These are phyloP conservation scores for Arabidopsis arenosa DNA, from an alignment of 345 rosid genomes.

Conservation along the genomic window DNA sequence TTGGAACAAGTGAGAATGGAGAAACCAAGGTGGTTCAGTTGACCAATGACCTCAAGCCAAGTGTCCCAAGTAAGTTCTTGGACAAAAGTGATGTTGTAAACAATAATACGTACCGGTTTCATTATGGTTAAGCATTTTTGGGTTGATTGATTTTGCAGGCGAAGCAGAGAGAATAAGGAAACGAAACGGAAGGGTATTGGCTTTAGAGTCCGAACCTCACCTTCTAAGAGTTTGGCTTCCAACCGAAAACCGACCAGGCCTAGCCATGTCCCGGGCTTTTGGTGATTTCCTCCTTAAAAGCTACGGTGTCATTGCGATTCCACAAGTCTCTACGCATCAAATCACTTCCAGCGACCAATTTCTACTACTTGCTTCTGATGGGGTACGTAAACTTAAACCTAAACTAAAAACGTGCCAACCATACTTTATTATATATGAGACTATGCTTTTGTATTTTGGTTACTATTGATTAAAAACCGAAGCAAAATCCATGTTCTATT, in stretches of 20 bases:
- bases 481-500: neutral
- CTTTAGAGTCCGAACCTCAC: conserved; percentile 74
- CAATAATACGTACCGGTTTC: neutral
- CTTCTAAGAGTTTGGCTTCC: conserved; percentile 92
- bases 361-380: conserved; percentile 80
- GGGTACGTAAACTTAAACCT: conserved; percentile 49
- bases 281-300: conserved; percentile 78
- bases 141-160: conserved; percentile 47
- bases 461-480: neutral
- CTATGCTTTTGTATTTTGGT: neutral
- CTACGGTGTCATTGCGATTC: conserved; percentile 74
- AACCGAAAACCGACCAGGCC: conserved; percentile 70
- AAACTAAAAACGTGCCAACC: neutral
- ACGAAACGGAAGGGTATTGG: conserved; percentile 73
- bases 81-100: neutral
- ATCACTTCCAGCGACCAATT: conserved; percentile 61
- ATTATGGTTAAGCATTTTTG: conserved; percentile 21
- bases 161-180: conserved; percentile 82
- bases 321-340: conserved; percentile 64
- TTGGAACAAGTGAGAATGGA: conserved; percentile 55
- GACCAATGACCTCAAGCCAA: conserved; percentile 83
- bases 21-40: conserved; percentile 58
- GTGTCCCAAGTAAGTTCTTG: conserved; percentile 63
- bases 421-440: neutral
- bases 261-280: conserved; percentile 96